Percentiles rank a stretch among this genome's conserved stretches.
phyloP scores from a whole-genome alignment of 495 filamentous ascomycete genomes.

The Hypoxylon fuscum region DNA sequence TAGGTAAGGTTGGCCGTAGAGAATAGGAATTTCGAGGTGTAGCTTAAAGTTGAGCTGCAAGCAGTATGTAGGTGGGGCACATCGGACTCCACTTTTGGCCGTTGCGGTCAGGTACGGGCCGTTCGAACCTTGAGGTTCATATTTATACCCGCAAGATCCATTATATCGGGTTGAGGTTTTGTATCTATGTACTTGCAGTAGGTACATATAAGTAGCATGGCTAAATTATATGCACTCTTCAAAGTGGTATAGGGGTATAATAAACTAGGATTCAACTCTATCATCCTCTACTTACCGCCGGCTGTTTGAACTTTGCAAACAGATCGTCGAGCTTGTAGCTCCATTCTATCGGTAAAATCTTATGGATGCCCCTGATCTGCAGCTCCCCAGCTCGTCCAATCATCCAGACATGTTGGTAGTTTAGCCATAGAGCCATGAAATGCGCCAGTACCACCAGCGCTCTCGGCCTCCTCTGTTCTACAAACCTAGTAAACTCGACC shows the following conservation, averaged over 20 bases:
- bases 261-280: neutral
- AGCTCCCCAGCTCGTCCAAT: constrained; percentile 49
- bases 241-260: neutral
- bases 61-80: neutral
- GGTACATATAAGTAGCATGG: too few species aligned
- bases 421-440: constrained; percentile 49
- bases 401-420: constrained; percentile 50
- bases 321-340: constrained; percentile 49
- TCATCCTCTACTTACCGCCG: constrained; percentile 15
- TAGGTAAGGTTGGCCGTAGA: neutral
- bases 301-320: constrained; percentile 38
- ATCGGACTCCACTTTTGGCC: neutral
- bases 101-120: constrained; percentile 1
- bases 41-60: constrained; percentile 1
- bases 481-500: constrained; percentile 43
- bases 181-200: too few species aligned
- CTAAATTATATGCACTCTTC: neutral
- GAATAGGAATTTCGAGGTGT: neutral
- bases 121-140: neutral
- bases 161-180: too few species aligned
- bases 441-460: constrained; percentile 53
- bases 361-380: constrained; percentile 53
- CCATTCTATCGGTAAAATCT: constrained; percentile 49
- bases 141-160: neutral
- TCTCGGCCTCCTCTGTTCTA: constrained; percentile 50